Conservation (phyloP, 192 early-diverging fungal species). For the Umbelopsis ramanniana region DNA sequence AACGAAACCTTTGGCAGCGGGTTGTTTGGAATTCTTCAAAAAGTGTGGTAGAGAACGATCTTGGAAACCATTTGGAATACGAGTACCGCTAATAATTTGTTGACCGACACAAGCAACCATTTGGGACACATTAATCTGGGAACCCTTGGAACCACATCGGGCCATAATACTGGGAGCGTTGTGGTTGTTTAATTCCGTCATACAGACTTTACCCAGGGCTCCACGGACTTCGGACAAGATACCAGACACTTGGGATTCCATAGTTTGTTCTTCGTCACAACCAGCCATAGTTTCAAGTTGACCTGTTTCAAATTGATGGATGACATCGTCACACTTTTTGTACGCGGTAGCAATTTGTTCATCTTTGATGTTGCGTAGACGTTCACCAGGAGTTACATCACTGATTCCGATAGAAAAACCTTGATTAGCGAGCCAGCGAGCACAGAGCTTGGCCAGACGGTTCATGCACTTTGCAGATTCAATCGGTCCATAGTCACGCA, state of each 20-base stretch:
- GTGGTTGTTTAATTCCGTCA: slow-evolving; percentile 90
- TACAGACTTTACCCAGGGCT: slow-evolving; percentile 87
- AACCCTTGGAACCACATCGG: slow-evolving; percentile 98
- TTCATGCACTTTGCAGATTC: slow-evolving; percentile 95
- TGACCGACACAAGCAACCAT: slow-evolving; percentile 99
- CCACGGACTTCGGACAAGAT: slow-evolving; percentile 91
- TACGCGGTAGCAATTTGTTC: slow-evolving; percentile 81
- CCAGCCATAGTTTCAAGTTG: slow-evolving; percentile 84
- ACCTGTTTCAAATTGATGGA: slow-evolving; percentile 70
- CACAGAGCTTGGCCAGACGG: slow-evolving; percentile 75
- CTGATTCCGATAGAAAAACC: slow-evolving; percentile 99
- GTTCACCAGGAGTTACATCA: slow-evolving; percentile 91
- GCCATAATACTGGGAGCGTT: slow-evolving; percentile 99
- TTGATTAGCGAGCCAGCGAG: slow-evolving; percentile 63
- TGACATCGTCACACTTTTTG: slow-evolving; percentile 80
- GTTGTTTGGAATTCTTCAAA: slow-evolving; percentile 88
- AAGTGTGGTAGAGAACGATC: slow-evolving; percentile 98
- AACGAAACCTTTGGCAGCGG: slow-evolving; percentile 97
- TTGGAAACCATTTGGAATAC: slow-evolving; percentile 96
- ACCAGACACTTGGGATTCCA: slow-evolving; percentile 88
- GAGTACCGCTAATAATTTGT: slow-evolving; percentile 96
- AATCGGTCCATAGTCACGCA: slow-evolving; percentile 88
- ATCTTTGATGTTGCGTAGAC: slow-evolving; percentile 80
- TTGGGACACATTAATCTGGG: slow-evolving; percentile 97
- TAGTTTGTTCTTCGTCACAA: slow-evolving; percentile 82